Base-by-base conservation (phyloP, 179 eudicot species). In the Silene coronaria region DNA sequence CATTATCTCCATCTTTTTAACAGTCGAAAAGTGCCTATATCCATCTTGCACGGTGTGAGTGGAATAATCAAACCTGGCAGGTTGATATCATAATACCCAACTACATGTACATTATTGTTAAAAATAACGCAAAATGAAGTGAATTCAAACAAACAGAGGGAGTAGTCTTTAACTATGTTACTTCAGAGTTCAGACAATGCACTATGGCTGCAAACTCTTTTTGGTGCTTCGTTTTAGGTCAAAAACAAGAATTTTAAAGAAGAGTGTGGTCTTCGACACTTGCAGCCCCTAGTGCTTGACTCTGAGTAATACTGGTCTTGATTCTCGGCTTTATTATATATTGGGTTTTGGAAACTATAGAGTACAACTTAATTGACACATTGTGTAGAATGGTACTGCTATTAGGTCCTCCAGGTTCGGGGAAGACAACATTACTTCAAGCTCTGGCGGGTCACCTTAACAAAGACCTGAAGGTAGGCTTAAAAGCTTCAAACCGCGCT, bases 331-430 rank as follows among this genome's bases (percentile, higher is more conserved):
- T 34, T 34, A 30, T 34, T 34, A 34, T 0, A 34, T 6, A 34
- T 34, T 5, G 42, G 9, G 9, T 34, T 34, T 28, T 34, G 8
- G 9, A 34, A 34, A 34, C 42, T 30, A 30, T 4, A 3, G 34
- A 30, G 5, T 16, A 6, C 24, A 16, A 16, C 19, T 17, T n/a
- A 17, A 3, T 55, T 55, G 60, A 55, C 60, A 55, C 23, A 1
- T 0, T 58, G 62, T 62, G 66, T 26, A 62, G 66, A 14, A 62
- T 62, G 66, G 32, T 87, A 22, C 78, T 88, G 77, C 89, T 88
- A 71, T 77, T 88, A 80, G 91, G 91, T 11, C 91, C 89, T 28
- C 91, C 91, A 58, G 85, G 85, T 53, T 86, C 88, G 4, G 89
- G 91, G 36, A 88, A 88, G 74, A 88, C 91, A 7, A 85, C 91